Conservation (phyloP, 2,329 filamentous ascomycete genomes). For the Fusarium multiceps region DNA sequence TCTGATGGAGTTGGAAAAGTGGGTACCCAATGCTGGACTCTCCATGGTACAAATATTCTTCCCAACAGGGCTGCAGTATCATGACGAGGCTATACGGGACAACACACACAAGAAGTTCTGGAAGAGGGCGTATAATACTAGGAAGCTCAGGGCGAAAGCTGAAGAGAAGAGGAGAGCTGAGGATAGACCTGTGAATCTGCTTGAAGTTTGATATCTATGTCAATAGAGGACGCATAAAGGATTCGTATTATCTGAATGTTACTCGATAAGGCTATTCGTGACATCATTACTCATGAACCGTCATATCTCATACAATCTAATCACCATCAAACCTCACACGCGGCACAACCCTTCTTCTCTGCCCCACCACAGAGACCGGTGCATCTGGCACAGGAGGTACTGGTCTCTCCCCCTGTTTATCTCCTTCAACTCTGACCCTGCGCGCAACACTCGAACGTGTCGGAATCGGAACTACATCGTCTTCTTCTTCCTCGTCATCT, state of each 20-base stretch:
- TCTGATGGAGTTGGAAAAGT: neutral
- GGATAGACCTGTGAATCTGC: neutral
- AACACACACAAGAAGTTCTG: neutral
- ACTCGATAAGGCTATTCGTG: too few species aligned
- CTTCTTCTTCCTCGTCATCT: neutral
- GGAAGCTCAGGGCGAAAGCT: neutral
- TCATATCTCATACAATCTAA: neutral
- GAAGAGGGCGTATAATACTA: neutral
- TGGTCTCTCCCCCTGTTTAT: neutral
- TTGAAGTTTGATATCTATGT: neutral
- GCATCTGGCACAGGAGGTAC: neutral
- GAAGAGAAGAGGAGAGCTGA: neutral
- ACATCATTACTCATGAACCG: neutral
- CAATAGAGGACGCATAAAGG: neutral
- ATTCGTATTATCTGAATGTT: neutral
- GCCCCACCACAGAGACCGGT: neutral
- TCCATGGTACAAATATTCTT: neutral
- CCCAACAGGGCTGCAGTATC: neutral
- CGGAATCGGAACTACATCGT: slow-evolving; percentile 1
- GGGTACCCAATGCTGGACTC: neutral
- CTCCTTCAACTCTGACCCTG: neutral
- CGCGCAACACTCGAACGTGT: neutral
- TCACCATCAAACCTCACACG: neutral
- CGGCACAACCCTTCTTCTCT: neutral
- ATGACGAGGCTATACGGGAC: neutral